phyloP scores from a whole-genome alignment of 352 stramenopile species.

The Phytophthora palmivora region DNA sequence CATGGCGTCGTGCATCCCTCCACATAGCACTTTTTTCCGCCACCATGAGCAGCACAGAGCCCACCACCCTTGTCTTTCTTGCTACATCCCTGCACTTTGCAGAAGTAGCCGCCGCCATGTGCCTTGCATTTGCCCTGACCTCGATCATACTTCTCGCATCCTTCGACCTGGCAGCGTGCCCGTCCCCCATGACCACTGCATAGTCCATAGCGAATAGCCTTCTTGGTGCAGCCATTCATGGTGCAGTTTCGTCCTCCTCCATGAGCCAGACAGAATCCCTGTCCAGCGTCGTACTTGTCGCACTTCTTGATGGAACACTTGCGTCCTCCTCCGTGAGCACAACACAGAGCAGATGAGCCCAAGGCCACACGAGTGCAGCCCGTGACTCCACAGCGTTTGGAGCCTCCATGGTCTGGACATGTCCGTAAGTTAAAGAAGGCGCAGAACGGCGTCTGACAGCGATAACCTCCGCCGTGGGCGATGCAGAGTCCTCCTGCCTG shows the following conservation, averaged over 20 bases:
- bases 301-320: slow-evolving; percentile 80
- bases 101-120: slow-evolving; percentile 85
- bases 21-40: slow-evolving; percentile 85
- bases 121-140: slow-evolving; percentile 83
- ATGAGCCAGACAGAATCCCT: slow-evolving; percentile 72
- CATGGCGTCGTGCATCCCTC: slow-evolving; percentile 71
- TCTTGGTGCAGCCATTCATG: slow-evolving; percentile 70
- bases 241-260: slow-evolving; percentile 72
- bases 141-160: slow-evolving; percentile 80
- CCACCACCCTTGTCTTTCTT: slow-evolving; percentile 90
- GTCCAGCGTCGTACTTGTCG: slow-evolving; percentile 75
- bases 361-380: slow-evolving; percentile 66
- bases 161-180: slow-evolving; percentile 75
- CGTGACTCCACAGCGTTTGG: slow-evolving; percentile 62
- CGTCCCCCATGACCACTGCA: slow-evolving; percentile 79
- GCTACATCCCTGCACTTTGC: slow-evolving; percentile 71
- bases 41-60: slow-evolving; percentile 78
- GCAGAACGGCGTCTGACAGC: slow-evolving; percentile 78
- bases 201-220: slow-evolving; percentile 78
- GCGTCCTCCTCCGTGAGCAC: slow-evolving; percentile 67
- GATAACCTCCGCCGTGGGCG: slow-evolving; percentile 68
- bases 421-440: slow-evolving; percentile 74
- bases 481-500: slow-evolving; percentile 76
- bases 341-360: slow-evolving; percentile 59
- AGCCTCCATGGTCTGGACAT: slow-evolving; percentile 78